A percentile compares a stretch with the other conserved stretches of the same genome.
These are phyloP conservation scores for Gracilaria domingensis DNA, from an alignment of 23 red algal species.

Conservation along the genomic window DNA sequence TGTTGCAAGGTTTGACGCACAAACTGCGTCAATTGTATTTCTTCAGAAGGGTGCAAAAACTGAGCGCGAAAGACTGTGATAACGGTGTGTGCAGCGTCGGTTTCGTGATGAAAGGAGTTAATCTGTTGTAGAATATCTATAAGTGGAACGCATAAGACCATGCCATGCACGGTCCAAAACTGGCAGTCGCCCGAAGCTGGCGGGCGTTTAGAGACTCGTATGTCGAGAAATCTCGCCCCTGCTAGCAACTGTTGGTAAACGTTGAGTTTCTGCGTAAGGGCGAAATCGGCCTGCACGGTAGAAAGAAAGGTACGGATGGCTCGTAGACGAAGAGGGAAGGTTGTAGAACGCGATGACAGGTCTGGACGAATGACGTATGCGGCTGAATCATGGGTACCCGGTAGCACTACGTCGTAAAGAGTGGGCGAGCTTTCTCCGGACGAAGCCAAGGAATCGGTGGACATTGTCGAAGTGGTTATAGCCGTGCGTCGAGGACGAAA, in stretches of 20 bases:
- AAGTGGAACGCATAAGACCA: slow-evolving; percentile 71
- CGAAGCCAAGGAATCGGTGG: slow-evolving; percentile 27
- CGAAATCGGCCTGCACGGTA: slow-evolving; percentile 60
- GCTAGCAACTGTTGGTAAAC: slow-evolving; percentile 63
- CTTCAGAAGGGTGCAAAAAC: slow-evolving; percentile 28
- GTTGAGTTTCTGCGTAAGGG: slow-evolving; percentile 63
- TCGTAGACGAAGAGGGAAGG: slow-evolving; percentile 42
- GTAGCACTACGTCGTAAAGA: slow-evolving; percentile 72
- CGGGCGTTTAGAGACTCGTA: slow-evolving; percentile 71
- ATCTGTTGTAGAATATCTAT: slow-evolving; percentile 59
- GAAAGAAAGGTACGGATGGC: slow-evolving; percentile 34
- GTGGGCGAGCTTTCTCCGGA: background rate
- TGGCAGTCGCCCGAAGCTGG: slow-evolving; percentile 8
- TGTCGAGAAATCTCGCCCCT: slow-evolving; percentile 77
- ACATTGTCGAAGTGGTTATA: background rate
- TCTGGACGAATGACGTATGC: slow-evolving; percentile 59
- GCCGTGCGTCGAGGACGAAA: background rate
- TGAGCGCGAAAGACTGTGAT: slow-evolving; percentile 52
- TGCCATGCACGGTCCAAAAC: slow-evolving; percentile 73
- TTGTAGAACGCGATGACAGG: slow-evolving; percentile 51
- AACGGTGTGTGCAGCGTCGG: slow-evolving; percentile 26
- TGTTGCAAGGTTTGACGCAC: slow-evolving; percentile 27
- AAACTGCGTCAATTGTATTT: slow-evolving; percentile 23
- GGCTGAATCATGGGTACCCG: slow-evolving; percentile 78
- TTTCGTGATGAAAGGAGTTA: slow-evolving; percentile 63